Evolutionary conservation across 2,329 filamentous ascomycete species (phyloP), one percentile per base, ranked within the genome.

Genomic region (Colletotrichum coccodes): DNA sequence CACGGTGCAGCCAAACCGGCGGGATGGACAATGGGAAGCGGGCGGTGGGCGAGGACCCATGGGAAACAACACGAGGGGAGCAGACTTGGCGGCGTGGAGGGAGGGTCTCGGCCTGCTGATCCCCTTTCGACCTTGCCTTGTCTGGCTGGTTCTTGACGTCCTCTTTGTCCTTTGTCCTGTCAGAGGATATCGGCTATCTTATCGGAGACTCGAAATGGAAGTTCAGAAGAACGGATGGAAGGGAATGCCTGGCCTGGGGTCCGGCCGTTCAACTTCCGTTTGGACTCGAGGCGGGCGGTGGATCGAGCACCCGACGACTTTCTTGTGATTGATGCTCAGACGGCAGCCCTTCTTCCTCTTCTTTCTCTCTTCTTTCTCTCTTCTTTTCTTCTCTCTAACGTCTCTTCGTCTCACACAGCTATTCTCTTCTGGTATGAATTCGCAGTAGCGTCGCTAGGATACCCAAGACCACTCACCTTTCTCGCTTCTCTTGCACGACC

Each of bases 161-260:
- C n/a, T 52, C 60, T 50, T 57, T 52, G 30, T 59, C 49, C n/a
- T 54, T 30, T 32, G 64, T 46, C 47, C 38, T 42, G 53, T 65
- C 47, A 60, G 42, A 66, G 26, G 32, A 42, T 52, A 23, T 52
- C 57, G 50, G 34, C 18, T 66, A 60, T 66, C 66, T 69, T 69
- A 69, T 69, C 66, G 18, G 44, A 26, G 30, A 26, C 54, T 60
- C 34, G 14, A 34, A 60, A 46, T 56, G 54, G 47, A 60, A 56
- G 49, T 56, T 18, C 36, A 53, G 62, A 42, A 59, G 52, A 44
- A 47, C 26, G 44, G 23, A 26, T 23, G 38, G 60, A 44, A 64
- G 50, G 60, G 64, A 26, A 46, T 26, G 44, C 18, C 38, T 61
- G 63, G 63, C 38, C 56, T 38, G 49, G 56, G 42, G 59, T 44